Evolutionary conservation across 1,284 basidiomycete genomes (phyloP).

Genomic region (Cerrena zonata): DNA sequence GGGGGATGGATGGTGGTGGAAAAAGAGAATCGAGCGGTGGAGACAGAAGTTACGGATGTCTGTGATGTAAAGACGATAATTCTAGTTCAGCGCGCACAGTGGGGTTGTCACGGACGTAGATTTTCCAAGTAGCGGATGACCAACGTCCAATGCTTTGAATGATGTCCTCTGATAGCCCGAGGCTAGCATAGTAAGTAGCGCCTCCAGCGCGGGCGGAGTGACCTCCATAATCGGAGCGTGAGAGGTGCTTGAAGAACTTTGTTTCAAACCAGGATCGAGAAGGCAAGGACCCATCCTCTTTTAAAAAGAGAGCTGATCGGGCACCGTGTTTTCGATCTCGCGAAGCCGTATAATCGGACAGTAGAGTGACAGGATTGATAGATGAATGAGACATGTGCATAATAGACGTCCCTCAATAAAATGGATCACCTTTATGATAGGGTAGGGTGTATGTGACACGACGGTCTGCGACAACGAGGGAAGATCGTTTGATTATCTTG

Average conservation of each 20-base stretch:
- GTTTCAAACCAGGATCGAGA: slow-evolving; percentile 23
- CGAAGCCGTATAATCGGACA: slow-evolving; percentile 16
- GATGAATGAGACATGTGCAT: slow-evolving; percentile 11
- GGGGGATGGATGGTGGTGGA: not conserved
- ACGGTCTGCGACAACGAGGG: slow-evolving; percentile 5
- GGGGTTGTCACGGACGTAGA: slow-evolving; percentile 19
- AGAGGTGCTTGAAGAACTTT: slow-evolving; percentile 13
- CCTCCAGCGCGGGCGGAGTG: slow-evolving; percentile 35
- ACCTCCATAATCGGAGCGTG: slow-evolving; percentile 17
- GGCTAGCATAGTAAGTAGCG: slow-evolving; percentile 30
- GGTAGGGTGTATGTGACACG: slow-evolving; percentile 24
- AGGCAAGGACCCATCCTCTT: slow-evolving; percentile 17
- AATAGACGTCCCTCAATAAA: slow-evolving; percentile 24
- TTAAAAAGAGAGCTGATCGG: slow-evolving; percentile 19
- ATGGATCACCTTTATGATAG: slow-evolving; percentile 27
- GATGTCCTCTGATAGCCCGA: slow-evolving; percentile 25
- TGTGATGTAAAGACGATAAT: not conserved
- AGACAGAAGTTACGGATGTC: not conserved
- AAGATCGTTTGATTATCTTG: slow-evolving; percentile 19
- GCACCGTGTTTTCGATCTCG: slow-evolving; percentile 20
- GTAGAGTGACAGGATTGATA: slow-evolving; percentile 12
- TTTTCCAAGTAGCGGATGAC: slow-evolving; percentile 31
- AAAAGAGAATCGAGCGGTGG: not conserved
- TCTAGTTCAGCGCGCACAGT: not conserved
- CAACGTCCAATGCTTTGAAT: slow-evolving; percentile 34